Evolutionary conservation across 768 basidiomycete species (phyloP), one percentile per base, ranked within the genome.

Genomic region (Tephrocybe sp.): DNA sequence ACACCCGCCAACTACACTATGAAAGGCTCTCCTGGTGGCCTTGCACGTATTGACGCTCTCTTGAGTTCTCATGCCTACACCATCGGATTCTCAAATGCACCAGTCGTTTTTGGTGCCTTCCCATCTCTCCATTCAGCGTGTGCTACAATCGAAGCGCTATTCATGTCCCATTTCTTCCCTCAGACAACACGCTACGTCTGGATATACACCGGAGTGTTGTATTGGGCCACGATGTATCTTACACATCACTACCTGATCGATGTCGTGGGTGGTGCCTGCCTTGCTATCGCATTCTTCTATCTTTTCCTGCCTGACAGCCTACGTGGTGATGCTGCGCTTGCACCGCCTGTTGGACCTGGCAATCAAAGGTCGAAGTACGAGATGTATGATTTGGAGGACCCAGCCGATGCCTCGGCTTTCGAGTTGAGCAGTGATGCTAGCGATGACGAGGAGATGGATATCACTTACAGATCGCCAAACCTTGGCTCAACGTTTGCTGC

Each of bases 221-320:
- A 96, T 67, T 99, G 97, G 97, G 86, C 91, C 9, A 98, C 96
- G 19, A 98, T 98, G 96, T 98, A 96, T 74, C 87, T 96, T 61
- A 92, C 91, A 3, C 93, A 97, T 68, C 96, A 98, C 72, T 98
- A 98, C 75, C 87, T 99, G 63, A 94, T 99, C 71, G 97, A 99
- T 64, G 91, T 98, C 64, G 91, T 93, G 43, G 90, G 85, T 9
- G 97, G 97, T 12, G 91, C 89, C 0, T 96, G 94, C 64, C 80
- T 99, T 55, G 87, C 95, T 41, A 85, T 87, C 33, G 78, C 80
- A 16, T 85, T 82, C 62, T 98, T 98, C 77, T 98, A 92, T 73
- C 62, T 89, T 56, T 86, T 85, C 70, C 83, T 98, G 62, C 92
- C 94, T 0, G 84, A 88, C 55, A 84, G 87, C 51, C 77, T 96